phyloP scores from a whole-genome alignment of 805 yeast genomes.

The Lipomyces spencermartinsiae region DNA sequence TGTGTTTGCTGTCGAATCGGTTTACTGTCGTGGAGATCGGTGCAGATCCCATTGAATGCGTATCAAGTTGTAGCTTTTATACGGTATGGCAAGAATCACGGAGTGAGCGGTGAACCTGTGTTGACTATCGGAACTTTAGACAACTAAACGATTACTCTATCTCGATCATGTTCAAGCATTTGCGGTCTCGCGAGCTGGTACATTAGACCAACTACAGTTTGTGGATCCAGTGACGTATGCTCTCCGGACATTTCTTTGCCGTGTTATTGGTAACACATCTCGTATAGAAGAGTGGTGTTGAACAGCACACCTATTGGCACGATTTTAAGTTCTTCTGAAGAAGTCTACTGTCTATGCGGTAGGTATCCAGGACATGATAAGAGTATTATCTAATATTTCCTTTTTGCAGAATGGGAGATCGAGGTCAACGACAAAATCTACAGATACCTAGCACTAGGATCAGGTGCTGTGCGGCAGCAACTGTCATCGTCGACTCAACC shows the following conservation, averaged over 20 bases:
- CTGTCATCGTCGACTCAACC: neutral
- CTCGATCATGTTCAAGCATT: slow-evolving; percentile 20
- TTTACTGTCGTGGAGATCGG: slow-evolving; percentile 21
- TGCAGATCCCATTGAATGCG: slow-evolving; percentile 19
- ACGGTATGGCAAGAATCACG: slow-evolving; percentile 4
- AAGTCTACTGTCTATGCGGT: slow-evolving; percentile 21
- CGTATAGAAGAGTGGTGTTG: slow-evolving; percentile 9
- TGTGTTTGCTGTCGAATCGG: slow-evolving; percentile 8
- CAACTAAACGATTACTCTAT: slow-evolving; percentile 21
- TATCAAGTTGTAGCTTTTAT: neutral
- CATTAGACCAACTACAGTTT: slow-evolving; percentile 13
- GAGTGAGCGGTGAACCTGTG: neutral
- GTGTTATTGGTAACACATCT: neutral
- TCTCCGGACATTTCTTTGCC: neutral
- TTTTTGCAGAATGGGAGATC: slow-evolving; percentile 23
- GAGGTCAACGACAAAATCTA: slow-evolving; percentile 1
- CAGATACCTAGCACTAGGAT: slow-evolving; percentile 23
- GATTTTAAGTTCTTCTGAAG: slow-evolving; percentile 10
- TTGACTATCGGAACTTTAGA: slow-evolving; percentile 3
- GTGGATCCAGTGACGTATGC: slow-evolving; percentile 19
- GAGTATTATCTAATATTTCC: neutral
- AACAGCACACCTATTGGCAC: slow-evolving; percentile 10
- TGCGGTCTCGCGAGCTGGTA: slow-evolving; percentile 12
- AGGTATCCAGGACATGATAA: neutral
- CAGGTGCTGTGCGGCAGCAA: neutral